Conservation (phyloP, 306 rosid genomes). For the Cicer judaicum region DNA sequence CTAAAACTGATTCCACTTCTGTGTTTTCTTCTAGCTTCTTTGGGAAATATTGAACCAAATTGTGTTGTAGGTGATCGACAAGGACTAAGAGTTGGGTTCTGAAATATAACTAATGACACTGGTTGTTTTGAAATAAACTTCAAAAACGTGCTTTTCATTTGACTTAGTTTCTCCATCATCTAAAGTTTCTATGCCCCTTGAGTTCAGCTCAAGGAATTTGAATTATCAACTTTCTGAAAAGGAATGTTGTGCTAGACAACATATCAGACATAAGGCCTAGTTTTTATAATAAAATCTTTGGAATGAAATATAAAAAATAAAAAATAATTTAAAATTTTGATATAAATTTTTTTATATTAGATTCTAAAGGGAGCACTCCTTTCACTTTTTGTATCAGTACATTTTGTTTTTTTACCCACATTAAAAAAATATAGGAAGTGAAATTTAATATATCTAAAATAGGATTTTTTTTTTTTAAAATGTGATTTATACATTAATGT, state of each 20-base stretch:
- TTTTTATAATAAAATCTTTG: no score
- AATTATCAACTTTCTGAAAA: not conserved
- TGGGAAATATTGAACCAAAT: constrained; percentile 51
- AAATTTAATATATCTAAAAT: no score
- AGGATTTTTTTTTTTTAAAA: no score
- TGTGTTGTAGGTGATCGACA: constrained; percentile 37
- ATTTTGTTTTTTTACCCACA: no score
- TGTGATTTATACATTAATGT: no score
- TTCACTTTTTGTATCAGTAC: no score
- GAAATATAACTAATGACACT: constrained; percentile 41
- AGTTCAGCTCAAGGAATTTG: not conserved
- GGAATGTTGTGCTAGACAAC: not conserved
- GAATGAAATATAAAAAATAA: no score
- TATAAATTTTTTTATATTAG: no score
- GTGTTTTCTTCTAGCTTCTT: constrained; percentile 58
- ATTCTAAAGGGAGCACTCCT: no score
- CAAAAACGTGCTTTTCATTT: constrained; percentile 38
- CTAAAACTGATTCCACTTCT: constrained; percentile 46
- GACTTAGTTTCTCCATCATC: constrained; percentile 58
- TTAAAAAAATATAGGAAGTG: no score
- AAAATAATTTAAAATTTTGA: no score
- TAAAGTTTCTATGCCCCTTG: not conserved
- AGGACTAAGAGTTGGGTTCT: constrained; percentile 52
- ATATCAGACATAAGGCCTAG: not conserved
- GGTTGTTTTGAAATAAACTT: constrained; percentile 56